A percentile compares a stretch with the other conserved stretches of the same genome.
Conservation (phyloP, 2,329 filamentous ascomycete genomes). For the Diaporthe sp. region DNA sequence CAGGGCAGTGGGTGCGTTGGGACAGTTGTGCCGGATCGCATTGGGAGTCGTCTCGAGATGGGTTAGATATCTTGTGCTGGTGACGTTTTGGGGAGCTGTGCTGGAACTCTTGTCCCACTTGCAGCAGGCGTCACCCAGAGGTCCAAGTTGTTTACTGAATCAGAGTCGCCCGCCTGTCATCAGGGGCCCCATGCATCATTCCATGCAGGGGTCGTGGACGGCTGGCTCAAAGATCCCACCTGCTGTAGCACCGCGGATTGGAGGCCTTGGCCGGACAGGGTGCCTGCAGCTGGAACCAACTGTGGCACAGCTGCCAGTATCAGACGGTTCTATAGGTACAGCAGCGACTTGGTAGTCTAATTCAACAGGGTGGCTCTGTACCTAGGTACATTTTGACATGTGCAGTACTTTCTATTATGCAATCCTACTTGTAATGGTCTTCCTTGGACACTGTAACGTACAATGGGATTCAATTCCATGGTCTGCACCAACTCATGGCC, state of each 20-base stretch:
- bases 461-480: not conserved
- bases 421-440: not conserved
- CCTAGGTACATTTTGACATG: too few species aligned
- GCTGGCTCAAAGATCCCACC: constrained; percentile 10
- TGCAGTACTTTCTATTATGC: too few species aligned
- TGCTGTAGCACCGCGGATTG: not conserved
- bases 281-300: too few species aligned
- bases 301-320: constrained; percentile 26
- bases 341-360: too few species aligned
- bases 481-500: not conserved
- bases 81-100: constrained; percentile 30
- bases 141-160: constrained; percentile 33
- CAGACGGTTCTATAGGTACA: too few species aligned
- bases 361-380: too few species aligned
- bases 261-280: not conserved
- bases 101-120: constrained; percentile 25
- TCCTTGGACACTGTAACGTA: not conserved
- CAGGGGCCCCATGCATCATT: constrained; percentile 26
- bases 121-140: constrained; percentile 31
- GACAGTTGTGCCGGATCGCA: constrained; percentile 5
- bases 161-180: constrained; percentile 22
- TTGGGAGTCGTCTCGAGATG: not conserved
- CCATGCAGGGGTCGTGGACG: constrained; percentile 4
- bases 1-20: constrained; percentile 19
- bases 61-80: constrained; percentile 7